Evolutionary conservation across 78 protist species (phyloP).

Genomic region (Dictyostelium discoideum): dicty_2.7 NC_007090.3:3343001-3343500

Average conservation of each 20-base stretch:
- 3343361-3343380: background rate
- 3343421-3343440: background rate
- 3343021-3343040: slow-evolving; percentile 22
- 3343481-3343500: slow-evolving; percentile 66
- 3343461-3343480: slow-evolving; percentile 65
- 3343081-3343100: slow-evolving; percentile 14
- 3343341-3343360: background rate
- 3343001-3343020: slow-evolving; percentile 10
- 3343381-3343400: background rate
- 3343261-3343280: background rate
- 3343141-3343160: slow-evolving; percentile 79
- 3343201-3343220: slow-evolving; percentile 61
- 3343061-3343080: too few relatives aligned
- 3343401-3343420: background rate
- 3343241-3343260: slow-evolving; percentile 35
- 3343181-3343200: slow-evolving; percentile 74
- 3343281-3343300: background rate
- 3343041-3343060: too few relatives aligned
- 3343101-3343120: slow-evolving; percentile 72
- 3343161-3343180: slow-evolving; percentile 68
- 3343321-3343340: background rate
- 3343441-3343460: slow-evolving; percentile 19
- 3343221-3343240: slow-evolving; percentile 70
- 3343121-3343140: slow-evolving; percentile 59
- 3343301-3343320: background rate